Base-by-base conservation (phyloP, 2,329 filamentous ascomycete genomes). In the Cladosporium cucumerinum region DNA sequence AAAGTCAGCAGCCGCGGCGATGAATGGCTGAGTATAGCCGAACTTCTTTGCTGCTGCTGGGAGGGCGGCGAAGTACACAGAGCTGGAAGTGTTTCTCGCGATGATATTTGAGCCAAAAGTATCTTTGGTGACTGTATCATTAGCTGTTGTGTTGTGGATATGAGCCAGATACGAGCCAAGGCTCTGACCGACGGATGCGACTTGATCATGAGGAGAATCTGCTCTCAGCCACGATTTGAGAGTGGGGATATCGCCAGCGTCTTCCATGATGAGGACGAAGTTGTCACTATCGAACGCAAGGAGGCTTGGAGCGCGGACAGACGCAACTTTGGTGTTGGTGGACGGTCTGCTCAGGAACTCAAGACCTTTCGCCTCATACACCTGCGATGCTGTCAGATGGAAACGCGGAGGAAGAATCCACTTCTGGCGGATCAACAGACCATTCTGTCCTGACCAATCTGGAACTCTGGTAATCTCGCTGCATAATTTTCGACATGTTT, bases 151-250 rank as follows among this genome's bases (percentile, higher is more conserved):
- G 28, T 66, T 65, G 57, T 69, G 68, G 21, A 70, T n/a, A 16
- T 65, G 63, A 12, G 67, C 67, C 21, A 70, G 66, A 43, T 55
- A 70, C 5, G n/a, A 11, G 8, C 67, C 67, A 2, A 69, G 63
- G 8, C 34, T 18, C 2, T 11, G 7, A 28, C 68, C 68, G 14
- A 68, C 65, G 11, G 39, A 55, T 21, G 16, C 2, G 25, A 36
- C 26, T 58, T 51, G 51, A 14, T 30, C 5, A 5, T 7, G 2
- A 34, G 52, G 46, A n/a, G 58, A 61, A 8, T 49, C n/a, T 14
- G 21, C 21, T 55, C 39, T 28, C n/a, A 67, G 34, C 66, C 67
- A 70, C 18, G 32, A 28, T 58, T 67, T 70, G 30, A 70, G 48
- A 14, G 52, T 65, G 11, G 64, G 59, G 5, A 67, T 34, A 11